Evolutionary conservation across 306 rosid genomes (phyloP).

Genomic region (Casuarina equisetifolia): DNA sequence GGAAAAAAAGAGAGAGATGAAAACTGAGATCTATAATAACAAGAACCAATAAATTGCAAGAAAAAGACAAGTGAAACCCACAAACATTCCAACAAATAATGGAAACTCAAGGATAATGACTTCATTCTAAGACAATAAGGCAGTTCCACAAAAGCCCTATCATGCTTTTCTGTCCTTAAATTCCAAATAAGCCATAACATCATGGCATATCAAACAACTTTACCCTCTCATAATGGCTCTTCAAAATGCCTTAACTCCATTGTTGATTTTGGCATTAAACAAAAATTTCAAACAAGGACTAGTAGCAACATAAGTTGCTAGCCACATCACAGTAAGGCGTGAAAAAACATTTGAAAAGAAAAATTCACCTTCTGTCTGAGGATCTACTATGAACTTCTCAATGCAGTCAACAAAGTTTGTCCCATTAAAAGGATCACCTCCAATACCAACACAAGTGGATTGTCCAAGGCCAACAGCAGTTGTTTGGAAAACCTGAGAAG

Average conservation of each 20-base stretch:
- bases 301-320: background rate
- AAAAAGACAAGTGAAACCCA: background rate
- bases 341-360: conserved; percentile 3
- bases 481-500: conserved; percentile 88
- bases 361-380: conserved; percentile 88
- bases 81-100: background rate
- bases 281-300: background rate
- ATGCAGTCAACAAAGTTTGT: conserved; percentile 98
- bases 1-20: background rate
- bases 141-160: background rate
- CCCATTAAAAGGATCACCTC: conserved; percentile 98
- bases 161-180: too few relatives aligned
- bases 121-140: background rate
- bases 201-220: background rate
- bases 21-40: background rate
- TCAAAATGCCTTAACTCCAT: background rate
- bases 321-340: background rate
- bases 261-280: background rate
- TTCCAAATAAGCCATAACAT: background rate
- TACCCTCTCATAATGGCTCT: background rate
- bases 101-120: background rate
- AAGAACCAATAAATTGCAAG: background rate
- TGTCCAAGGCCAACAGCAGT: conserved; percentile 99
- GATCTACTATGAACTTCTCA: conserved; percentile 73
- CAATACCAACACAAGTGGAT: conserved; percentile 98